A percentile compares a stretch with the other conserved stretches of the same genome.
These are phyloP conservation scores for Phaeodactylum tricornutum DNA, from an alignment of 108 stramenopile genomes.

Conservation along the genomic window DNA sequence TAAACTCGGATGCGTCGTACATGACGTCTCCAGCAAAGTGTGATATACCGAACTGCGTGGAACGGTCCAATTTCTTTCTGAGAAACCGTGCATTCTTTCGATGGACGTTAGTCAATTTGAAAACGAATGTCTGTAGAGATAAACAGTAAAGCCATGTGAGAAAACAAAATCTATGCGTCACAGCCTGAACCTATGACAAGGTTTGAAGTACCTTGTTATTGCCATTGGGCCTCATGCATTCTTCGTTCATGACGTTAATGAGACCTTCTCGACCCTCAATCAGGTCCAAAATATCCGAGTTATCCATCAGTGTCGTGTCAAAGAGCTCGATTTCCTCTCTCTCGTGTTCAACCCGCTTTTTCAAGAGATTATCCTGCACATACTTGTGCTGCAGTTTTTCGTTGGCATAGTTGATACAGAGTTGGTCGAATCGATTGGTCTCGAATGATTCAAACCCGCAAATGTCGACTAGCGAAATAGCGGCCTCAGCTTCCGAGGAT, in stretches of 20 bases:
- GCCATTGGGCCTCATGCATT: conserved; percentile 82
- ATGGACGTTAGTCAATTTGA: conserved; percentile 25
- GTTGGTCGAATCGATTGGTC: conserved; percentile 89
- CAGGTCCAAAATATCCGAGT: conserved; percentile 72
- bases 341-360: conserved; percentile 68
- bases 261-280: conserved; percentile 86
- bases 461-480: conserved; percentile 89
- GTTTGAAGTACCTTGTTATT: conserved; percentile 38
- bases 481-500: conserved; percentile 27
- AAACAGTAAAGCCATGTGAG: too few relatives aligned
- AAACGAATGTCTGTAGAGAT: conserved; percentile 38
- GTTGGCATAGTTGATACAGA: conserved; percentile 95
- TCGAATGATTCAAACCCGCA: conserved; percentile 97
- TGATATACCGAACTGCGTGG: conserved; percentile 65
- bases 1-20: conserved; percentile 72
- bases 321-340: conserved; percentile 81
- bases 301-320: conserved; percentile 84
- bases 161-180: too few relatives aligned
- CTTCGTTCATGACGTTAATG: conserved; percentile 86
- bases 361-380: conserved; percentile 55
- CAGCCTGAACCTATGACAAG: too few relatives aligned
- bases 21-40: conserved; percentile 84
- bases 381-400: conserved; percentile 94
- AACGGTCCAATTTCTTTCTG: conserved; percentile 24
- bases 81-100: not conserved